These are phyloP conservation scores for Solanum habrochaites DNA, from an alignment of 257 asterid species.

Conservation along the genomic window DNA sequence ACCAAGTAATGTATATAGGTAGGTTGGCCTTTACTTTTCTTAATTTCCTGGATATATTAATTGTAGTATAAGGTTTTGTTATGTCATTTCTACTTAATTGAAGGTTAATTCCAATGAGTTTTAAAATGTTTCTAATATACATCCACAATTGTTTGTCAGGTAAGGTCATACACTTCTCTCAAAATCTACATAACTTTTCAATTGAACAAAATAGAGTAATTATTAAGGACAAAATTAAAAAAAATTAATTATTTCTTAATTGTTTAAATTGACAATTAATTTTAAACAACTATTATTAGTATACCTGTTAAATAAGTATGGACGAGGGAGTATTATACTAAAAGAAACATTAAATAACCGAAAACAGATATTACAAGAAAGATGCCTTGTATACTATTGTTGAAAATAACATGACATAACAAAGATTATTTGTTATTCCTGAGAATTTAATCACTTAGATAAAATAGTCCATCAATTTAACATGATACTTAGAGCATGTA, in stretches of 20 bases:
- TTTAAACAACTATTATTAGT: accelerated
- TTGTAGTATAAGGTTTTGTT: neutral
- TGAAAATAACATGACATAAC: neutral
- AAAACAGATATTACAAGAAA: neutral
- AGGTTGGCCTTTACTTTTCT: neutral
- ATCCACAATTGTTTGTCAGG: too few species aligned
- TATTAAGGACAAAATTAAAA: too few species aligned
- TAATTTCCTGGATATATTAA: neutral
- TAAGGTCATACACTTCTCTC: too few species aligned
- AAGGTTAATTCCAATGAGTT: neutral
- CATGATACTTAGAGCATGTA: neutral
- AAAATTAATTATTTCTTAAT: too few species aligned
- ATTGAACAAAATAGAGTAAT: too few species aligned
- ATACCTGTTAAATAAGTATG: accelerated
- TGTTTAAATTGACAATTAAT: too few species aligned
- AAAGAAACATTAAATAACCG: neutral
- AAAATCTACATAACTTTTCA: too few species aligned
- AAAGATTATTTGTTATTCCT: neutral
- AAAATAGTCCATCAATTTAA: neutral
- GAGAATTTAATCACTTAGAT: neutral
- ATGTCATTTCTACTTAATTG: neutral
- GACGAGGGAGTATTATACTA: too few species aligned
- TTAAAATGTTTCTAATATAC: neutral
- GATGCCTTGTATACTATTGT: neutral
- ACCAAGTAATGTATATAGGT: neutral